A percentile compares a stretch with the other conserved stretches of the same genome.
These are phyloP conservation scores for Pleurotus giganteus DNA, from an alignment of 768 basidiomycete species.

Conservation along the genomic window DNA sequence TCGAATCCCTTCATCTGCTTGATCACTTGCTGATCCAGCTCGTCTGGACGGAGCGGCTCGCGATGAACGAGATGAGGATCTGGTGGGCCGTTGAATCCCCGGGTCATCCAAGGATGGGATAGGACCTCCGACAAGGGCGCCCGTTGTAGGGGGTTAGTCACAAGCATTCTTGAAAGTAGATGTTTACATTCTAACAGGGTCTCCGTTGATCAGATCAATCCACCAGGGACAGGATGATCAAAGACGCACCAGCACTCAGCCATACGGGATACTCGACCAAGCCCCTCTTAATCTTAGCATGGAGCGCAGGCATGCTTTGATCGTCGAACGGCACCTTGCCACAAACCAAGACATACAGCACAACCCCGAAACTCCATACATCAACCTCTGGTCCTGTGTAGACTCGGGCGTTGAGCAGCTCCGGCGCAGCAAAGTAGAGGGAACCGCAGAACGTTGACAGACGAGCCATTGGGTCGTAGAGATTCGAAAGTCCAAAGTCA, in stretches of 20 bases:
- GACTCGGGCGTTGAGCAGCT: conserved; percentile 92
- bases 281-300: conserved; percentile 98
- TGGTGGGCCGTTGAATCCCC: conserved; percentile 79
- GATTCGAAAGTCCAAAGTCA: conserved; percentile 97
- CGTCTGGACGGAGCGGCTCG: conserved; percentile 84
- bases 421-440: conserved; percentile 97
- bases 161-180: conserved; percentile 91
- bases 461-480: conserved; percentile 80
- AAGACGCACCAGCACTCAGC: conserved; percentile 80
- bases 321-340: conserved; percentile 99
- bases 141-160: conserved; percentile 85
- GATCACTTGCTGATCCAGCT: conserved; percentile 85
- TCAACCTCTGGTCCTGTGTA: conserved; percentile 99
- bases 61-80: conserved; percentile 85
- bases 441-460: conserved; percentile 97
- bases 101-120: conserved; percentile 87
- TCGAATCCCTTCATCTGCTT: conserved; percentile 95
- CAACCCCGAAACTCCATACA: conserved; percentile 98
- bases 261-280: conserved; percentile 97
- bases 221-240: neutral
- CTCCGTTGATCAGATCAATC: neutral
- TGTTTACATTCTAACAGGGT: conserved; percentile 82
- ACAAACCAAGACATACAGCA: conserved; percentile 95
- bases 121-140: conserved; percentile 85
- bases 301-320: conserved; percentile 97